Evolutionary conservation across 257 asterid genomes (phyloP), one percentile per base, ranked within the genome.

Genomic region (Fraxinus pennsylvanica): DNA sequence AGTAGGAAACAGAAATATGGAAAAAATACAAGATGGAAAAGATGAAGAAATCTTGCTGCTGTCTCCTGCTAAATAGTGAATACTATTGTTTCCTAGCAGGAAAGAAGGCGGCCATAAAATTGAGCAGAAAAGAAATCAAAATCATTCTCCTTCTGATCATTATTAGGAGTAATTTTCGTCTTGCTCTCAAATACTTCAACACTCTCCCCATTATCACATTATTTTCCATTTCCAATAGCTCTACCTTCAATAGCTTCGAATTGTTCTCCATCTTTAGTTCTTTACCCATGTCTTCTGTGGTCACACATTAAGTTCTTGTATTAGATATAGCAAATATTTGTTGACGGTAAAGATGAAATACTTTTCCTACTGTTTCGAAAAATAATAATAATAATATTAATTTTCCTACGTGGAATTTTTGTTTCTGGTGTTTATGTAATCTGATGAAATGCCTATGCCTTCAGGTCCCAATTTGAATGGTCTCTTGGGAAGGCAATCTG

Each of bases 381-480:
- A 5, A 9, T 4, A 36, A 9, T 8, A 39, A 39, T 3, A 35
- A 35, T 35, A 39, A 39, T 3, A 35, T 3, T 35, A 39, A 39
- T 8, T 8, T 39, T 38, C 43, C 12, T 38, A 38, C 9, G 9
- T 38, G 1, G 3, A 17, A 14, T 22, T 59, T 77, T 25, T 45
- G 68, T 68, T 74, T 61, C 45, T 29, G 59, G 21, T 6, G 14
- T 27, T 57, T 59, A 25, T 14, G 67, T 80, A 59, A 15, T 36
- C 67, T 73, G 83, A 61, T 47, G 65, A 38, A 35, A 38, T 52
- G 54, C 22, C 33, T 59, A 9, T 27, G 39, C 65, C 66, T 74
- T 36, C 80, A 92, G 97, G 97, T 13, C 97, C 97, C 73, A 92
- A 92, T 69, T 80, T 92, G 90, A 91, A 89, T 76, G 96, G 97